Evolutionary conservation across 176 grass and related monocot genomes (phyloP).

Genomic region (Rhynchospora tenuis): DNA sequence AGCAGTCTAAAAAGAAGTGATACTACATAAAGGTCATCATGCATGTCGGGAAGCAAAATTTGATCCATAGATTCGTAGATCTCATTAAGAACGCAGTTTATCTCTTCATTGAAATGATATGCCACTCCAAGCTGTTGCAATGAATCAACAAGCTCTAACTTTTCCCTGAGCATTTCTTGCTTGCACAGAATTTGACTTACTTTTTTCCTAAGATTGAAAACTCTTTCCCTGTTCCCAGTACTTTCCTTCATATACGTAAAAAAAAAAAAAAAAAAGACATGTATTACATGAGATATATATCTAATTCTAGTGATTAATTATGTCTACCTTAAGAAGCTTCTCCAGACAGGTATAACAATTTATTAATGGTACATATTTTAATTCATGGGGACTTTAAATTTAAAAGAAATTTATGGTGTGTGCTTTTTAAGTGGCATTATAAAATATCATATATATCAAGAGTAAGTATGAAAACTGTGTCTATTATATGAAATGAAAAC

Average conservation of each 20-base stretch:
- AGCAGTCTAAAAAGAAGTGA: slow-evolving; percentile 25
- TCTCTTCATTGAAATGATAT: slow-evolving; percentile 32
- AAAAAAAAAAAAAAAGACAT: no score
- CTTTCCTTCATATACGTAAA: neutral
- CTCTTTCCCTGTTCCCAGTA: neutral
- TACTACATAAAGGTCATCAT: neutral
- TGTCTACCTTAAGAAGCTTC: no score
- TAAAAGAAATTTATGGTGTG: no score
- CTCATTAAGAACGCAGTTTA: neutral
- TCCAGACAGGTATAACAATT: no score
- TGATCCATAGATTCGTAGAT: neutral
- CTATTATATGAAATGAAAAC: no score
- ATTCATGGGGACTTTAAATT: no score
- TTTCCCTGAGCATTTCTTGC: neutral
- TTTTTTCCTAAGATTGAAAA: neutral
- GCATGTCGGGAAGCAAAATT: neutral
- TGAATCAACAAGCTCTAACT: slow-evolving; percentile 18
- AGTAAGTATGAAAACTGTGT: no score
- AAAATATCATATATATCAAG: no score
- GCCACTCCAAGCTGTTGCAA: slow-evolving; percentile 23
- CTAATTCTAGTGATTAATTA: no score
- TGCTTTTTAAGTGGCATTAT: no score
- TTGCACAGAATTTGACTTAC: slow-evolving; percentile 4
- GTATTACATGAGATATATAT: neutral
- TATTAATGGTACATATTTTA: no score